Percentiles rank a stretch among this genome's conserved stretches.
These are phyloP conservation scores for Candida tallmaniae DNA, from an alignment of 805 yeast genomes.

Conservation along the genomic window DNA sequence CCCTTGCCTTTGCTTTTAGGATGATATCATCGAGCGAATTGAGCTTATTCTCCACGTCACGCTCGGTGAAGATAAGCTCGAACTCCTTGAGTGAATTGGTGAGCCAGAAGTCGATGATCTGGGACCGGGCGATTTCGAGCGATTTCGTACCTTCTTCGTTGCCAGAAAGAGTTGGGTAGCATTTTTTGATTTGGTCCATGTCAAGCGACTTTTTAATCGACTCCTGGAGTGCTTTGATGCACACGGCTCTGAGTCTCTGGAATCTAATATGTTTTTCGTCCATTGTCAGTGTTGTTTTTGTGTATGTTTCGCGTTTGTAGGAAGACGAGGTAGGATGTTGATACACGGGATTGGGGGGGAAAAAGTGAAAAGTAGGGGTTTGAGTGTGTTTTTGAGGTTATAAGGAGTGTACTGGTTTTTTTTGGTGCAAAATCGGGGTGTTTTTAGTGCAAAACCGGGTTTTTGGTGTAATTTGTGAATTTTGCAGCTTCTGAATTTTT, in stretches of 20 bases:
- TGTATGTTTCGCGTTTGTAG: background rate
- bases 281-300: background rate
- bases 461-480: too few species aligned
- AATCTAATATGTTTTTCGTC: conserved; percentile 36
- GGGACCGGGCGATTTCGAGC: conserved; percentile 46
- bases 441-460: too few species aligned
- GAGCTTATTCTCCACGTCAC: conserved; percentile 39
- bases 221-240: conserved; percentile 51
- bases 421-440: too few species aligned
- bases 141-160: conserved; percentile 42
- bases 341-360: too few species aligned
- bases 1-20: conserved; percentile 33
- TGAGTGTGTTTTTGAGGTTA: too few species aligned
- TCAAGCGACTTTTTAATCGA: conserved; percentile 45
- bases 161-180: conserved; percentile 52
- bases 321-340: too few species aligned
- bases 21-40: conserved; percentile 47
- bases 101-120: conserved; percentile 50
- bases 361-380: too few species aligned
- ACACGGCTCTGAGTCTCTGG: conserved; percentile 45
- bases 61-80: conserved; percentile 48
- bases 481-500: too few species aligned
- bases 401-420: too few species aligned
- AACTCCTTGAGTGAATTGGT: conserved; percentile 49
- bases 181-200: conserved; percentile 45